Evolutionary conservation across 768 basidiomycete genomes (phyloP).

Genomic region (Galerina marginata): DNA sequence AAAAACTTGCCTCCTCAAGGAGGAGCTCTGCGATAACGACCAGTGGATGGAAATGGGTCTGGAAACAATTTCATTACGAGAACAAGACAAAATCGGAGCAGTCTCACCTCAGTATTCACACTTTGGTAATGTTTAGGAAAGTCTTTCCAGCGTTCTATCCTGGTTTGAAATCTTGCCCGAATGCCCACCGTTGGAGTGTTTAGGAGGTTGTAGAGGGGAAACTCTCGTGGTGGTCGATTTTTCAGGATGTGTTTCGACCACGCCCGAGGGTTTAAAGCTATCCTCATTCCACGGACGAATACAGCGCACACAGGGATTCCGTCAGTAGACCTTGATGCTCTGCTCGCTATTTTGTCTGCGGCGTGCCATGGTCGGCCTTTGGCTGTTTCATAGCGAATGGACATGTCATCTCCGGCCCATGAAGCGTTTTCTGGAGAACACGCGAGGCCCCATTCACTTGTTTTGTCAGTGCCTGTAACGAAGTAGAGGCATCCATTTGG

Average conservation of each 20-base stretch:
- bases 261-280: background rate
- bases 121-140: background rate
- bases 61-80: too few species aligned
- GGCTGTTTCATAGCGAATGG: background rate
- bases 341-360: too few species aligned
- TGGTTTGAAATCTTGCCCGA: background rate
- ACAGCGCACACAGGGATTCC: background rate
- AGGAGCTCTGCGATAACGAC: too few species aligned
- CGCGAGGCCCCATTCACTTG: background rate
- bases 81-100: too few species aligned
- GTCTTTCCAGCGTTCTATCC: background rate
- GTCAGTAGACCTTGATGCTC: background rate
- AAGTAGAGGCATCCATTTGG: background rate
- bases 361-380: background rate
- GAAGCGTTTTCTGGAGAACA: background rate
- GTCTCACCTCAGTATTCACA: background rate
- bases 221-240: background rate
- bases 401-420: background rate
- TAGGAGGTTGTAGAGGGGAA: background rate
- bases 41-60: too few species aligned
- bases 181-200: constrained; percentile 1
- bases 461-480: background rate
- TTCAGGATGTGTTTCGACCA: constrained; percentile 4
- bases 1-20: too few species aligned
- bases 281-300: constrained; percentile 4